Evolutionary conservation across 2,329 filamentous ascomycete species (phyloP).

Genomic region (Pseudocercospora crystallina): DNA sequence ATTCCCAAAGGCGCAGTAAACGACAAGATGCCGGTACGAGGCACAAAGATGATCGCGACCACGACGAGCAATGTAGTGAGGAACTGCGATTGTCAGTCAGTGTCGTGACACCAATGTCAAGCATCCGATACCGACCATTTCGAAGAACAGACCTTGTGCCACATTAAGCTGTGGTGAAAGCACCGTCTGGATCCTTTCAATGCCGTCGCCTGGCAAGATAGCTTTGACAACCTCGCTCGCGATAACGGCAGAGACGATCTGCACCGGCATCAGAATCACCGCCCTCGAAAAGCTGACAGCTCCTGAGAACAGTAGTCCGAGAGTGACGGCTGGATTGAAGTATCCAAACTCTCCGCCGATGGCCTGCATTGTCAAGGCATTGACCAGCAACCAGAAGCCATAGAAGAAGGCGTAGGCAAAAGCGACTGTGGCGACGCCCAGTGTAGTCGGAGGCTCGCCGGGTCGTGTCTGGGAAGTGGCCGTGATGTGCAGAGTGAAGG

Average conservation of each 20-base stretch:
- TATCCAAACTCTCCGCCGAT: slow-evolving; percentile 29
- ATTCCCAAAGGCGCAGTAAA: slow-evolving; percentile 29
- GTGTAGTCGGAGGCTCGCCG: slow-evolving; percentile 17
- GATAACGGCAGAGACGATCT: slow-evolving; percentile 33
- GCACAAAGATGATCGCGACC: slow-evolving; percentile 34
- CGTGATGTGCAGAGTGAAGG: slow-evolving; percentile 31
- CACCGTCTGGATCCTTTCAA: slow-evolving; percentile 29
- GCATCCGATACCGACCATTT: slow-evolving; percentile 27
- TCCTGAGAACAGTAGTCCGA: slow-evolving; percentile 32
- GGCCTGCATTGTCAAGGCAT: slow-evolving; percentile 33
- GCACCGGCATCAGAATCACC: slow-evolving; percentile 30
- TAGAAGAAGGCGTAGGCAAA: slow-evolving; percentile 33
- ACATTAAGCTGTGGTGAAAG: slow-evolving; percentile 27
- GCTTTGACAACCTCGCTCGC: slow-evolving; percentile 32
- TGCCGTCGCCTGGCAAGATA: slow-evolving; percentile 30
- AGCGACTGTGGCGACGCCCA: slow-evolving; percentile 25
- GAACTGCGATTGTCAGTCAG: slow-evolving; percentile 24
- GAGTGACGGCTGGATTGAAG: slow-evolving; percentile 34
- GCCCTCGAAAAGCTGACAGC: slow-evolving; percentile 27
- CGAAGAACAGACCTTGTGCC: slow-evolving; percentile 36
- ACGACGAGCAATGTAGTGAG: slow-evolving; percentile 32
- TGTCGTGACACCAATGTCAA: not conserved
- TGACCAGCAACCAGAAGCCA: slow-evolving; percentile 34
- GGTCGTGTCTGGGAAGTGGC: slow-evolving; percentile 25
- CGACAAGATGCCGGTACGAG: slow-evolving; percentile 32